Evolutionary conservation across 352 stramenopile genomes (phyloP).

Genomic region (Phytopythium chamaehyphon): DNA sequence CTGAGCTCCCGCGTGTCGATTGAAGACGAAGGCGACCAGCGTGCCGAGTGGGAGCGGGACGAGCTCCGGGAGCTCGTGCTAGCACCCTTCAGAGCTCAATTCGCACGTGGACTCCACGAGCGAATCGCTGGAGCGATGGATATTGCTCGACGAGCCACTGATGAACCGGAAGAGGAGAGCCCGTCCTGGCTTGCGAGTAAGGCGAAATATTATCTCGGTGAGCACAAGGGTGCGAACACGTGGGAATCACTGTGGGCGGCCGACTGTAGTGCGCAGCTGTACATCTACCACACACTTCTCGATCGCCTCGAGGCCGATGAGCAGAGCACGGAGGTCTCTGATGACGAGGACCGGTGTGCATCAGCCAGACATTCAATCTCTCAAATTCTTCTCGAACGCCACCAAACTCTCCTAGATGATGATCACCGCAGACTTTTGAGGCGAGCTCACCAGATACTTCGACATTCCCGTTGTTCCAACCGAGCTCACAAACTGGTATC

Average conservation of each 20-base stretch:
- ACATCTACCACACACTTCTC: background rate
- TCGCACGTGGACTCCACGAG: background rate
- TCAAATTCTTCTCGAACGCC: background rate
- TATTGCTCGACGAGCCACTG: too few species aligned
- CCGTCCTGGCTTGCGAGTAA: background rate
- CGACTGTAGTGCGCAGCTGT: background rate
- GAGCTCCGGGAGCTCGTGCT: background rate
- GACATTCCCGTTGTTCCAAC: too few species aligned
- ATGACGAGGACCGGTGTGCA: too few species aligned
- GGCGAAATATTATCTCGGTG: background rate
- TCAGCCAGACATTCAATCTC: background rate
- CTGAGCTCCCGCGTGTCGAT: too few species aligned
- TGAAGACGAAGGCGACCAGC: background rate
- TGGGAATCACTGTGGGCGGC: background rate
- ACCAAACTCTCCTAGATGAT: background rate
- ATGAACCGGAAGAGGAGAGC: conserved; percentile 1
- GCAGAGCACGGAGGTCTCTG: too few species aligned
- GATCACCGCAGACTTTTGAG: background rate
- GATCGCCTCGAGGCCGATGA: background rate
- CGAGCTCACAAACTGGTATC: too few species aligned
- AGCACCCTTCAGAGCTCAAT: background rate
- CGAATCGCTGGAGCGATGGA: background rate
- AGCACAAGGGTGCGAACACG: background rate
- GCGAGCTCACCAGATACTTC: background rate
- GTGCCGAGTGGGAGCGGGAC: background rate